phyloP scores from a whole-genome alignment of 768 basidiomycete genomes.

The Xanthoconium stramineum region DNA sequence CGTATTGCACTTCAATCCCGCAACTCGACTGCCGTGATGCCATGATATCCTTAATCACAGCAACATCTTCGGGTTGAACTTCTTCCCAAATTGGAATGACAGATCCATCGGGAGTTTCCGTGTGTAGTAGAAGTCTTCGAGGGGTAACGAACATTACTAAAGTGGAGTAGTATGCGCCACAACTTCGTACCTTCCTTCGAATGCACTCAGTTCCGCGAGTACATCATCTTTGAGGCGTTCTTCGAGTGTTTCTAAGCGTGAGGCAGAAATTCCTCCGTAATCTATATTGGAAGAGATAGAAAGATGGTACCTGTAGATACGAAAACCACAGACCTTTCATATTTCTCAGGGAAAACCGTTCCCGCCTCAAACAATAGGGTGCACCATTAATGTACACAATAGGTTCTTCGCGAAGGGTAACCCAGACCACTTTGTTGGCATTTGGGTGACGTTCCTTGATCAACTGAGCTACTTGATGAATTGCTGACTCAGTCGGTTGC shows the following conservation, averaged over 20 bases:
- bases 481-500: slow-evolving; percentile 85
- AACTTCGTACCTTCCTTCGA: slow-evolving; percentile 71
- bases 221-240: slow-evolving; percentile 89
- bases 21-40: slow-evolving; percentile 41
- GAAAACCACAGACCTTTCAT: slow-evolving; percentile 67
- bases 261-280: slow-evolving; percentile 92
- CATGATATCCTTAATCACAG: slow-evolving; percentile 90
- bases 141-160: background rate
- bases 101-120: slow-evolving; percentile 81
- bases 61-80: slow-evolving; percentile 65
- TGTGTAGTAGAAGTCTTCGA: slow-evolving; percentile 77
- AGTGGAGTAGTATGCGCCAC: background rate
- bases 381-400: slow-evolving; percentile 90
- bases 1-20: slow-evolving; percentile 69
- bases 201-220: slow-evolving; percentile 72
- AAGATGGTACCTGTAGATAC: background rate
- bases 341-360: slow-evolving; percentile 84
- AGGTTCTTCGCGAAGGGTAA: slow-evolving; percentile 91
- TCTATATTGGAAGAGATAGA: slow-evolving; percentile 43
- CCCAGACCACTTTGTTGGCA: slow-evolving; percentile 74
- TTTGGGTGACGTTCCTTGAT: slow-evolving; percentile 60
- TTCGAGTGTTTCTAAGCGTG: slow-evolving; percentile 85
- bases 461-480: slow-evolving; percentile 70
- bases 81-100: slow-evolving; percentile 96
- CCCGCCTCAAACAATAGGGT: slow-evolving; percentile 85